phyloP scores from a whole-genome alignment of 2,329 filamentous ascomycete species.

The Sporothrix mexicana region DNA sequence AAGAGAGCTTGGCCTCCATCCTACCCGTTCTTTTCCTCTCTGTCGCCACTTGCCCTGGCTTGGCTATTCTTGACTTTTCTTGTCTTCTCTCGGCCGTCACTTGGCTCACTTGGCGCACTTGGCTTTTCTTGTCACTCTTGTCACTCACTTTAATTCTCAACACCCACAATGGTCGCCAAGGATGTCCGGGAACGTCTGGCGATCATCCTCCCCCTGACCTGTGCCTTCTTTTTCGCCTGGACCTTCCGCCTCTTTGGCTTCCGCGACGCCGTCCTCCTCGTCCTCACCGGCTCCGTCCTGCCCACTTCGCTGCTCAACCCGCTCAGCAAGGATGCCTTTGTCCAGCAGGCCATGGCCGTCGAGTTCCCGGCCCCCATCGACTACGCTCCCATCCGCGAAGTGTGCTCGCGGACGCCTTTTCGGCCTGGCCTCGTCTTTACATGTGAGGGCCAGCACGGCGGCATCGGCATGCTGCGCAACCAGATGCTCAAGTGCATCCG shows the following conservation, averaged over 20 bases:
- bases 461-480: conserved; percentile 50
- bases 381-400: conserved; percentile 44
- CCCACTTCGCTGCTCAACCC: background rate
- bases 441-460: conserved; percentile 49
- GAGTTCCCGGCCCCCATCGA: conserved; percentile 47
- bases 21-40: too few species aligned
- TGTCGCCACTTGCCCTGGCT: too few species aligned
- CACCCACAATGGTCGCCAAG: conserved; percentile 23
- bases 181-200: conserved; percentile 28
- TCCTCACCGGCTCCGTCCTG: background rate
- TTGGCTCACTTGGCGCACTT: too few species aligned
- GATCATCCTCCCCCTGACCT: conserved; percentile 14
- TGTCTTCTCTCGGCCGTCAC: too few species aligned
- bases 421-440: conserved; percentile 47
- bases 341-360: conserved; percentile 42
- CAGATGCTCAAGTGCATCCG: conserved; percentile 51
- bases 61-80: too few species aligned
- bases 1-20: too few species aligned
- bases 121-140: too few species aligned
- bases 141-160: too few species aligned
- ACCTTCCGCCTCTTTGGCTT: conserved; percentile 34
- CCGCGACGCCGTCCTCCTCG: conserved; percentile 30
- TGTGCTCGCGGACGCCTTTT: conserved; percentile 45
- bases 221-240: conserved; percentile 33
- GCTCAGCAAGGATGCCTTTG: conserved; percentile 35